These are phyloP conservation scores for Moricandia arvensis DNA, from an alignment of 345 rosid species.

Conservation along the genomic window DNA sequence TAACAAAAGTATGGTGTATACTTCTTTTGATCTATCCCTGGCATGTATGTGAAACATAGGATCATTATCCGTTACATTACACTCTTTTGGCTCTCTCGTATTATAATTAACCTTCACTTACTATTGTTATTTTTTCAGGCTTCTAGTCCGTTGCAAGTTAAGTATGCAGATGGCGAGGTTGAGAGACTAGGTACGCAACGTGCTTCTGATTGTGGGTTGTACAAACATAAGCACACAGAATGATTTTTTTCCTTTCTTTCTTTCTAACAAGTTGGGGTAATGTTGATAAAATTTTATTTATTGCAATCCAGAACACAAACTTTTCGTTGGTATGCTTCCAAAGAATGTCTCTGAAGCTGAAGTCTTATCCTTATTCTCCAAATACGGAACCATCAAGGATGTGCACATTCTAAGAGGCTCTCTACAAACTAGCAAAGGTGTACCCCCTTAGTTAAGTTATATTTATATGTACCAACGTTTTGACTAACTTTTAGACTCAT, in stretches of 20 bases:
- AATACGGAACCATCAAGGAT: constrained; percentile 79
- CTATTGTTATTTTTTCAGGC: constrained; percentile 53
- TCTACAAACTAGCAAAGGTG: constrained; percentile 72
- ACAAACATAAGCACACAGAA: no score
- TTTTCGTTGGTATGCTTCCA: constrained; percentile 98
- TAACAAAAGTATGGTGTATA: neutral
- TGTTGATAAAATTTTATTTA: neutral
- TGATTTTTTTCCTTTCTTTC: neutral
- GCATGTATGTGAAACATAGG: constrained; percentile 3
- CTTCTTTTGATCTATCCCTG: neutral
- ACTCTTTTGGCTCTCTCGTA: neutral
- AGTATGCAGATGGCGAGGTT: constrained; percentile 98
- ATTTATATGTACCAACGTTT: neutral
- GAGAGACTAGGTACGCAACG: constrained; percentile 80
- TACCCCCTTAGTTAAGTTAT: neutral
- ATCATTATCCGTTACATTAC: neutral
- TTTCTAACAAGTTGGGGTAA: neutral
- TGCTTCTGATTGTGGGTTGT: no score
- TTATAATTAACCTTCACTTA: neutral
- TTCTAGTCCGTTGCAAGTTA: constrained; percentile 96
- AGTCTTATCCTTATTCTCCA: constrained; percentile 64
- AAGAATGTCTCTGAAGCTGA: constrained; percentile 91
- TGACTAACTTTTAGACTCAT: neutral
- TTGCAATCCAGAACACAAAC: constrained; percentile 75
- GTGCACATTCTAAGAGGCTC: constrained; percentile 91